phyloP scores from a whole-genome alignment of 139 green algal genomes.

The Chlorella sp. region DNA sequence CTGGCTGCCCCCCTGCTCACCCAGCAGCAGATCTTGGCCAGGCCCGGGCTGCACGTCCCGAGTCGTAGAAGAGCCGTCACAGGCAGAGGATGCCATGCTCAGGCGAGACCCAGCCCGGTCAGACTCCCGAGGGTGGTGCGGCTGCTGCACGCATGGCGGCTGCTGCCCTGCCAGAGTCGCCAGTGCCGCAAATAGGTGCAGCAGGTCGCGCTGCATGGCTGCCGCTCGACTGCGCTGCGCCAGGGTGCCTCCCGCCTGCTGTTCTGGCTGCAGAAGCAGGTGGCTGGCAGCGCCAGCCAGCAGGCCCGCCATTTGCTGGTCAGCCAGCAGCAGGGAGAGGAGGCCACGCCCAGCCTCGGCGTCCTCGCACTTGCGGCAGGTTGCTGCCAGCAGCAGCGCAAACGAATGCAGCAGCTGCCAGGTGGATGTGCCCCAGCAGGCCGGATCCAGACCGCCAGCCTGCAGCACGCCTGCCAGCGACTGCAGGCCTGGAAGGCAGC shows the following conservation, averaged over 20 bases:
- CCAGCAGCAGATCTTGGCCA: slow-evolving; percentile 33
- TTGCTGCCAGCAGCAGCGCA: slow-evolving; percentile 19
- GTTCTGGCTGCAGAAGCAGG: slow-evolving; percentile 27
- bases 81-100: background rate
- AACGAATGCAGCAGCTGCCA: slow-evolving; percentile 41
- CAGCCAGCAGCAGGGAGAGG: slow-evolving; percentile 26
- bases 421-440: background rate
- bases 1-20: background rate
- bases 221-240: slow-evolving; percentile 3
- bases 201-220: slow-evolving; percentile 35
- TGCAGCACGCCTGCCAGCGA: slow-evolving; percentile 32
- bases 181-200: slow-evolving; percentile 40
- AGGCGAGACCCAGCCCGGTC: background rate
- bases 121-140: background rate
- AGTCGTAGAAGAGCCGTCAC: background rate
- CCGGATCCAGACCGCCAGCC: background rate
- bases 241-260: background rate
- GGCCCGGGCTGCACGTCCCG: background rate
- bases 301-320: slow-evolving; percentile 22
- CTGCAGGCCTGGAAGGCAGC: slow-evolving; percentile 26
- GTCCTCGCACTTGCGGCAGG: slow-evolving; percentile 22
- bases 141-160: slow-evolving; percentile 9
- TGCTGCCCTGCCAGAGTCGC: slow-evolving; percentile 40
- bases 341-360: slow-evolving; percentile 27
- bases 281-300: slow-evolving; percentile 15